phyloP scores from a whole-genome alignment of 2,329 filamentous ascomycete genomes.

The Pestalotiopsis fici region DNA sequence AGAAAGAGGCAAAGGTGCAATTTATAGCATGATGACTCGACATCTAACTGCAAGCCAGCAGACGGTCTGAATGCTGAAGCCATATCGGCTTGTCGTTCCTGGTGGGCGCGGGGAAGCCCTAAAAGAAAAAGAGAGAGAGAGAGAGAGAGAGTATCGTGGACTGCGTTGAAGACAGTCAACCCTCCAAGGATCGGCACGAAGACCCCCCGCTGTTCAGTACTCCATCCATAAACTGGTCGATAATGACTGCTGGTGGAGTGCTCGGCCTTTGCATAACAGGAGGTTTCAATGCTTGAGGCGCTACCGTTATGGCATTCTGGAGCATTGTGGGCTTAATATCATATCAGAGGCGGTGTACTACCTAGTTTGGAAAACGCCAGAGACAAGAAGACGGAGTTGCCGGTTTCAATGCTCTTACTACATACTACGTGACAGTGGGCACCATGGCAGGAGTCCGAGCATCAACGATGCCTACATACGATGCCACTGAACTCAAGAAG shows the following conservation, averaged over 20 bases:
- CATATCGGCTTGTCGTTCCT: neutral
- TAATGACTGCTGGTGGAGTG: neutral
- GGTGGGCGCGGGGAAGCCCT: no score
- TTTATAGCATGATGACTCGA: neutral
- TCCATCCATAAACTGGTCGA: neutral
- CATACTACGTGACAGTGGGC: neutral
- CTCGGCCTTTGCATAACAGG: neutral
- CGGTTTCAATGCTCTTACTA: neutral
- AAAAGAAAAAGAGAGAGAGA: no score
- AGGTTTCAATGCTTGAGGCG: neutral
- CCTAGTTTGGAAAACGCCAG: neutral
- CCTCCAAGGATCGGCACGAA: neutral
- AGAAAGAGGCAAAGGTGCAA: neutral
- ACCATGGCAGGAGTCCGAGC: neutral
- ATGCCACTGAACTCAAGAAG: neutral
- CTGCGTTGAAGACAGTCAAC: neutral
- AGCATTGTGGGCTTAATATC: neutral
- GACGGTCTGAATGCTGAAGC: neutral
- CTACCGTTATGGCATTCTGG: neutral
- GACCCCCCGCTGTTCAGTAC: neutral
- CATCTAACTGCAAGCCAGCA: neutral
- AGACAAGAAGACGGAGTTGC: neutral
- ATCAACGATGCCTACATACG: neutral
- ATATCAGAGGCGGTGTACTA: neutral
- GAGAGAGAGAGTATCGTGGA: neutral